These are phyloP conservation scores for Notholithocarpus densiflorus DNA, from an alignment of 306 rosid genomes.

Conservation along the genomic window DNA sequence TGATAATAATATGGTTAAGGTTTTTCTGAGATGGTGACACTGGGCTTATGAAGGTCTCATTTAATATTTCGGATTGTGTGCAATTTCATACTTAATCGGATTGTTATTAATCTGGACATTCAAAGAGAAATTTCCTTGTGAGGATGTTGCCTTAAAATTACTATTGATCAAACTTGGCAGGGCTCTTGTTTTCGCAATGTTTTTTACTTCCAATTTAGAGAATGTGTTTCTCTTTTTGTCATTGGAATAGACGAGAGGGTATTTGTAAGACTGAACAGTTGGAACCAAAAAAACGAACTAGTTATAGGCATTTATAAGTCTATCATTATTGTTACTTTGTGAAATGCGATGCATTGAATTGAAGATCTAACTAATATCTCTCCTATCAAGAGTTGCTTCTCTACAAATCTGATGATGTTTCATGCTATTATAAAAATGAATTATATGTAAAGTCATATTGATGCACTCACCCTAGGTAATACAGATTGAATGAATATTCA, in stretches of 20 bases:
- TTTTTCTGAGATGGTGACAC: no score
- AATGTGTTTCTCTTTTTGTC: not conserved
- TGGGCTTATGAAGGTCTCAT: no score
- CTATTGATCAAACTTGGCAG: no score
- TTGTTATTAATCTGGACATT: no score
- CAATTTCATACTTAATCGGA: no score
- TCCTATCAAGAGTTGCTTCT: slow-evolving; percentile 8
- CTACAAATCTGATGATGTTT: slow-evolving; percentile 3
- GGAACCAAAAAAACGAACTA: not conserved
- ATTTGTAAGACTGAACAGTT: not conserved
- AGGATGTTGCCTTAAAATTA: no score
- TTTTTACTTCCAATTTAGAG: no score
- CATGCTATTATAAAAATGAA: not conserved
- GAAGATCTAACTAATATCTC: slow-evolving; percentile 4
- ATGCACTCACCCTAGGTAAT: not conserved
- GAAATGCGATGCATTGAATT: slow-evolving; percentile 16
- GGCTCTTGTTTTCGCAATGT: no score
- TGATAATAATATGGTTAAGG: no score
- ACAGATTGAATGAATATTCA: slow-evolving; percentile 7
- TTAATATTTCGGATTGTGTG: no score
- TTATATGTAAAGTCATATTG: not conserved
- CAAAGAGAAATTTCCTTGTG: no score
- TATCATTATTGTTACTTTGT: slow-evolving; percentile 8
- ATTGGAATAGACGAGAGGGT: not conserved
- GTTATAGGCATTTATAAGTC: not conserved